phyloP scores from a whole-genome alignment of 768 basidiomycete species.

The Kwoniella shandongensis region DNA sequence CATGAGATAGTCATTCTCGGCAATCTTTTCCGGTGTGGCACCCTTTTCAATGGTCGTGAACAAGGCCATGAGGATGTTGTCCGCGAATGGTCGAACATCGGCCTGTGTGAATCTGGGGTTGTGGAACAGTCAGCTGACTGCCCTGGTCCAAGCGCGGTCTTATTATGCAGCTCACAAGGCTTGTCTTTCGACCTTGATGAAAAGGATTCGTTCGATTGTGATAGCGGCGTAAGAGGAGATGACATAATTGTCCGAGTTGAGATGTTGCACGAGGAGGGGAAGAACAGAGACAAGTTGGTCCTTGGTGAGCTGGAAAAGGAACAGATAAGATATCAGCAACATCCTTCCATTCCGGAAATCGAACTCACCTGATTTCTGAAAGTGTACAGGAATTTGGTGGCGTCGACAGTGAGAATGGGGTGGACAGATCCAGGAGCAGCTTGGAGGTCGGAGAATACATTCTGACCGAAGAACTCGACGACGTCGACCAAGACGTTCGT shows the following conservation, averaged over 20 bases:
- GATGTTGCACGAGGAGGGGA: constrained; percentile 78
- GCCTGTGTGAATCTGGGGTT: constrained; percentile 73
- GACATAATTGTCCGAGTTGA: constrained; percentile 81
- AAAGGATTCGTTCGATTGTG: constrained; percentile 92
- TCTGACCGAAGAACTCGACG: constrained; percentile 89
- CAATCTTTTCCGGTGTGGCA: constrained; percentile 82
- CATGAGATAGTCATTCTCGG: constrained; percentile 97
- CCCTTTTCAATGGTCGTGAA: constrained; percentile 76
- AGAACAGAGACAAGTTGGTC: constrained; percentile 87
- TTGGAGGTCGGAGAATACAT: constrained; percentile 82
- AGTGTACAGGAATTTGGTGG: constrained; percentile 88
- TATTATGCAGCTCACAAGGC: constrained; percentile 73
- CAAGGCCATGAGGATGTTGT: constrained; percentile 65
- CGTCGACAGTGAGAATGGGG: constrained; percentile 91
- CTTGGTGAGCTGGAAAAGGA: constrained; percentile 71
- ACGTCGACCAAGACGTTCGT: constrained; percentile 90
- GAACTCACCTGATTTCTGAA: constrained; percentile 85
- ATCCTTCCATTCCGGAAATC: not conserved
- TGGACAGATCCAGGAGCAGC: constrained; percentile 69
- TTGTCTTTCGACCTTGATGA: constrained; percentile 75
- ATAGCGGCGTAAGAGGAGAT: constrained; percentile 95
- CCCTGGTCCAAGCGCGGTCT: not conserved
- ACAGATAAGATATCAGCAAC: constrained; percentile 5
- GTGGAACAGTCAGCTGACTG: not conserved
- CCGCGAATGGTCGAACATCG: constrained; percentile 82